A percentile compares a stretch with the other conserved stretches of the same genome.
phyloP scores from a whole-genome alignment of 345 rosid species.

The Nasturtium officinale region DNA sequence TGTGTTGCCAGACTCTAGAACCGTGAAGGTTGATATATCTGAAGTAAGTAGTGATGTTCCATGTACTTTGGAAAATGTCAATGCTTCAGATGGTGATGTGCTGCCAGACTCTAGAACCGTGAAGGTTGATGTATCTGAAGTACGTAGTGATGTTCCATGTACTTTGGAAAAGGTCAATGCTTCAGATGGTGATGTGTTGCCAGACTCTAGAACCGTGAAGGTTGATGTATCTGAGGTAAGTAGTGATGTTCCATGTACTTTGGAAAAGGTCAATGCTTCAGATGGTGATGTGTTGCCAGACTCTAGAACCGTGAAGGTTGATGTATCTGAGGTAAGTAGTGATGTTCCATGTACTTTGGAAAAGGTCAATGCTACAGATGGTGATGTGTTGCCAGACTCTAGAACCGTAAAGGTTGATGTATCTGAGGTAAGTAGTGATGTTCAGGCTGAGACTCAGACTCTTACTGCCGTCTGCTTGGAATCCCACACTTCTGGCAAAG shows the following conservation, averaged over 20 bases:
- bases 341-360: no score
- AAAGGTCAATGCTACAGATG: conserved; percentile 29
- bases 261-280: conserved; percentile 31
- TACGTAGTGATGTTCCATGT: no score
- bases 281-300: conserved; percentile 34
- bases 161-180: conserved; percentile 30
- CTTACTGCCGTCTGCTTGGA: conserved; percentile 24
- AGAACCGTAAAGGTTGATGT: conserved; percentile 18
- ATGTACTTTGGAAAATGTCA: conserved; percentile 31
- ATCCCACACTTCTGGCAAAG: conserved; percentile 15
- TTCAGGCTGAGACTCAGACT: conserved; percentile 23
- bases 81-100: conserved; percentile 28
- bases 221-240: no score
- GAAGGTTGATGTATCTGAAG: no score
- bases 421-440: conserved; percentile 29
- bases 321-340: no score
- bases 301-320: conserved; percentile 15
- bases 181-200: conserved; percentile 33
- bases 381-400: conserved; percentile 35
- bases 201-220: conserved; percentile 21
- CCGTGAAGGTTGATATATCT: no score
- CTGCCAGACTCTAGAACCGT: conserved; percentile 29
- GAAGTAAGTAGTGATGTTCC: no score
- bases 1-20: no score
- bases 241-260: no score